A percentile compares a stretch with the other conserved stretches of the same genome.
phyloP scores from a whole-genome alignment of 2,329 filamentous ascomycete species.

The Orbilia brochopaga region DNA sequence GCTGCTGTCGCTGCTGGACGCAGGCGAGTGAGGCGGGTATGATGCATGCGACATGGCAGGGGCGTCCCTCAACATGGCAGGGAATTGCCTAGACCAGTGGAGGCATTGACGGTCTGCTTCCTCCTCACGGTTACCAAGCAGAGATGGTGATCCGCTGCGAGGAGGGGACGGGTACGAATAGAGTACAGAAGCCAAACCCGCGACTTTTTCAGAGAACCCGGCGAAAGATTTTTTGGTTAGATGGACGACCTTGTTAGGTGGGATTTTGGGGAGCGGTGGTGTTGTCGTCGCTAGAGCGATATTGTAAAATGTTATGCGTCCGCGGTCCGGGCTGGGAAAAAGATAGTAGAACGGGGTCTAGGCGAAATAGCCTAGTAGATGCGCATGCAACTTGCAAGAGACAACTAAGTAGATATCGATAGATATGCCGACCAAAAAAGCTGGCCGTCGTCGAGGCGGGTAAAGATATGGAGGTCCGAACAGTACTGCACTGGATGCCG shows the following conservation, averaged over 20 bases:
- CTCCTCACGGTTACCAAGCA: slow-evolving; percentile 55
- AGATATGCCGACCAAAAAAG: slow-evolving; percentile 13
- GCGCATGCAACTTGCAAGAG: slow-evolving; percentile 28
- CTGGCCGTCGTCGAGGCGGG: slow-evolving; percentile 15
- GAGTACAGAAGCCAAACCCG: slow-evolving; percentile 51
- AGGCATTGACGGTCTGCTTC: slow-evolving; percentile 55
- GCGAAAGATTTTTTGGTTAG: slow-evolving; percentile 17
- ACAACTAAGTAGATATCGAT: too few relatives aligned
- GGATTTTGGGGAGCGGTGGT: slow-evolving; percentile 24
- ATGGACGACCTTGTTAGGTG: slow-evolving; percentile 30
- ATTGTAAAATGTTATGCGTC: slow-evolving; percentile 12
- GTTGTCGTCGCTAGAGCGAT: slow-evolving; percentile 33
- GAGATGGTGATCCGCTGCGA: slow-evolving; percentile 54
- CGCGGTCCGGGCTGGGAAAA: slow-evolving; percentile 35
- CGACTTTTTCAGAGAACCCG: slow-evolving; percentile 39
- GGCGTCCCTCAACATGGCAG: slow-evolving; percentile 53
- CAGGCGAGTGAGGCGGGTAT: slow-evolving; percentile 52
- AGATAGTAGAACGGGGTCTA: slow-evolving; percentile 13
- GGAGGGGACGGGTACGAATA: slow-evolving; percentile 53
- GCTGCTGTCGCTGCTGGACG: slow-evolving; percentile 41
- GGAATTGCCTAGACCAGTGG: slow-evolving; percentile 53
- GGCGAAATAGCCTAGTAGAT: slow-evolving; percentile 38
- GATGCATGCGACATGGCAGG: slow-evolving; percentile 54
- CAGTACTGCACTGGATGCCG: background rate
- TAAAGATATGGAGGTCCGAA: background rate